phyloP scores from a whole-genome alignment of 2,329 filamentous ascomycete genomes.

The Trichoderma polysporum region DNA sequence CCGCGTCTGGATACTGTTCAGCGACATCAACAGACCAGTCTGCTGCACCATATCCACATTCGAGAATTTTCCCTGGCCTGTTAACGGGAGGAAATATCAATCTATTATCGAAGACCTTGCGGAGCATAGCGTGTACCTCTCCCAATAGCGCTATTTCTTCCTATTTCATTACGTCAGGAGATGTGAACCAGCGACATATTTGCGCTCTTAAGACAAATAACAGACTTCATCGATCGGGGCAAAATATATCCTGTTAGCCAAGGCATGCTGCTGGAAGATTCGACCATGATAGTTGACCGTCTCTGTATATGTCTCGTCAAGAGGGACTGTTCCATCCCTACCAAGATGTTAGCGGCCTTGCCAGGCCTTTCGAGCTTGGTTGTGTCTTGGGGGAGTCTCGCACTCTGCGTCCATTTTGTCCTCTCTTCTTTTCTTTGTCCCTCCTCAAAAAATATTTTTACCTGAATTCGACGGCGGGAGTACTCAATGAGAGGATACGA shows the following conservation, averaged over 20 bases:
- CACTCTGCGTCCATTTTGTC: constrained; percentile 35
- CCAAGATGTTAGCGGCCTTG: constrained; percentile 8
- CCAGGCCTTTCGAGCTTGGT: not conserved
- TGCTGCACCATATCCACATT: constrained; percentile 71
- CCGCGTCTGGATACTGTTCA: constrained; percentile 59
- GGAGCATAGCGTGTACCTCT: constrained; percentile 62
- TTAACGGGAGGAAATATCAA: constrained; percentile 68
- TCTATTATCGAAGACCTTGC: constrained; percentile 62
- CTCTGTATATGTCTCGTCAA: constrained; percentile 60
- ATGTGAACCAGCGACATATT: not conserved
- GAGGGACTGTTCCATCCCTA: constrained; percentile 50
- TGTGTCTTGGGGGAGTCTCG: constrained; percentile 22
- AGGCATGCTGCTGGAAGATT: constrained; percentile 65
- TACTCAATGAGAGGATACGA: not conserved
- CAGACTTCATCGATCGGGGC: constrained; percentile 70
- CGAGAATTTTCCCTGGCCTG: constrained; percentile 59
- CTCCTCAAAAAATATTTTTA: not conserved
- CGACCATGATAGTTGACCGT: constrained; percentile 61
- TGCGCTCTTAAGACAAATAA: not conserved
- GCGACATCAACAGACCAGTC: constrained; percentile 71
- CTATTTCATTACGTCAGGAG: constrained; percentile 40
- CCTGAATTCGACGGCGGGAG: not conserved
- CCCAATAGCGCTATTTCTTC: constrained; percentile 67
- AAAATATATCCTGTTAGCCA: constrained; percentile 65
- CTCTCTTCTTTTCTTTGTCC: not conserved